Evolutionary conservation across 1,284 basidiomycete species (phyloP).

Genomic region (Ustilago vetiveriae): DNA sequence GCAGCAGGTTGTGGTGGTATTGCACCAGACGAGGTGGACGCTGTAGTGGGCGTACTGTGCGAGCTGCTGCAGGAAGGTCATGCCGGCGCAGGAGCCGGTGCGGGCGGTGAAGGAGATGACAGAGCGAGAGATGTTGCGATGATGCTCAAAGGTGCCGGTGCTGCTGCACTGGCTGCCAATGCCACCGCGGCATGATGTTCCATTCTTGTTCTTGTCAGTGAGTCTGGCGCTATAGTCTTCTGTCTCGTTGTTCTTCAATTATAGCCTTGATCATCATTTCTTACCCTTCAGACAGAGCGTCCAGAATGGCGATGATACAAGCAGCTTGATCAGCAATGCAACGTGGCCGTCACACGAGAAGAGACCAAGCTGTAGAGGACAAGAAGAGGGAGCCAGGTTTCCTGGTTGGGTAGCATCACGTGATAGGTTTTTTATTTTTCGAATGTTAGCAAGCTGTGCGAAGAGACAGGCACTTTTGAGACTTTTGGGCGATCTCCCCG

Average conservation of each 20-base stretch:
- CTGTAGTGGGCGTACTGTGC: conserved; percentile 62
- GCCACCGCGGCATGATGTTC: conserved; percentile 14
- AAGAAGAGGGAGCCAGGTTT: too few relatives aligned
- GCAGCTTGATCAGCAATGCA: too few relatives aligned
- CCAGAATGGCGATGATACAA: not conserved
- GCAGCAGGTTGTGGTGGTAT: conserved; percentile 64
- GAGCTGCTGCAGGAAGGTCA: conserved; percentile 59
- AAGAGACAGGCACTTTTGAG: not conserved
- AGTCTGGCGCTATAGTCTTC: not conserved
- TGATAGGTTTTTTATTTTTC: not conserved
- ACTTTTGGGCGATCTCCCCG: not conserved
- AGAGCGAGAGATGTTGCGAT: conserved; percentile 43
- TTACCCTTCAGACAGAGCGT: too few relatives aligned
- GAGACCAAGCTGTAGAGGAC: too few relatives aligned
- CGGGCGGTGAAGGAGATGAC: conserved; percentile 21
- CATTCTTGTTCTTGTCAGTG: too few relatives aligned
- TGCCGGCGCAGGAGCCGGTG: conserved; percentile 12
- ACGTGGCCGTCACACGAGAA: too few relatives aligned
- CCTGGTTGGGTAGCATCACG: too few relatives aligned
- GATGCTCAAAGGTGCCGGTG: conserved; percentile 47
- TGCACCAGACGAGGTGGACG: conserved; percentile 62
- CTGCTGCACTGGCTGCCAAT: conserved; percentile 45
- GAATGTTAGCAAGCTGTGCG: conserved; percentile 1
- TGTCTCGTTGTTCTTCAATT: too few relatives aligned
- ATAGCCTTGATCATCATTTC: too few relatives aligned